Evolutionary conservation across 2,329 filamentous ascomycete genomes (phyloP), one percentile per base, ranked within the genome.

Genomic region (Beauveria varroae): DNA sequence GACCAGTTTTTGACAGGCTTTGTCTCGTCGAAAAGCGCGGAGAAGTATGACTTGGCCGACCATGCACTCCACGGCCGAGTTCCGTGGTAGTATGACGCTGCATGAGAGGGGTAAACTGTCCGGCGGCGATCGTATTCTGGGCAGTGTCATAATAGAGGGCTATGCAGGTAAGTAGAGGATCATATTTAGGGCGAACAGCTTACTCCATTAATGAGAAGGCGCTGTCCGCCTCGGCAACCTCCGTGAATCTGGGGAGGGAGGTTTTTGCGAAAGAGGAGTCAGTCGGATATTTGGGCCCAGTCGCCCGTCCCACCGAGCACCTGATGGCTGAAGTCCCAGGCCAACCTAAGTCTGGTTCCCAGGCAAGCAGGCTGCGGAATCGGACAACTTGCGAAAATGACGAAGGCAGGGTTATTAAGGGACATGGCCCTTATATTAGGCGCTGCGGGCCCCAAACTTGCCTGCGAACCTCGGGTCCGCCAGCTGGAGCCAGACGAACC

Each of bases 91-190:
- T 20, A 30, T 28, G 18, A 57, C 7, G 53, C 8, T 46, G 37
- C 40, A 30, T 28, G 18, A 57, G 12, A 20, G 37, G 24, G 6
- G 26, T 34, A 26, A 62, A 55, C 34, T 62, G 56, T 22, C 43
- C 55, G 9, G 41, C 20, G n/a, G 56, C 56, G 14, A 59, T 20
- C 5, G 50, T 30, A 7, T 26, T 26, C 20, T 54, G 54, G 1
- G 54, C 56, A 12, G 37, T 16, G 28, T 62, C 50, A 18, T 62
- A 62, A n/a, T 62, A 56, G 50, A 50, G 56, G 7, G 56, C 41
- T 10, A 55, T 51, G n/a, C 50, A 59, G 6, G 55, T 37, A 30
- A 43, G 49, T n/a, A 62, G 24, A 5, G 24, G 16, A 20, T 24
- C 50, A 43, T 51, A 50, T 22, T 59, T 44, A 50, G 50, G 6